Conservation (phyloP, 345 rosid species). For the Citropsis articulata region DNA sequence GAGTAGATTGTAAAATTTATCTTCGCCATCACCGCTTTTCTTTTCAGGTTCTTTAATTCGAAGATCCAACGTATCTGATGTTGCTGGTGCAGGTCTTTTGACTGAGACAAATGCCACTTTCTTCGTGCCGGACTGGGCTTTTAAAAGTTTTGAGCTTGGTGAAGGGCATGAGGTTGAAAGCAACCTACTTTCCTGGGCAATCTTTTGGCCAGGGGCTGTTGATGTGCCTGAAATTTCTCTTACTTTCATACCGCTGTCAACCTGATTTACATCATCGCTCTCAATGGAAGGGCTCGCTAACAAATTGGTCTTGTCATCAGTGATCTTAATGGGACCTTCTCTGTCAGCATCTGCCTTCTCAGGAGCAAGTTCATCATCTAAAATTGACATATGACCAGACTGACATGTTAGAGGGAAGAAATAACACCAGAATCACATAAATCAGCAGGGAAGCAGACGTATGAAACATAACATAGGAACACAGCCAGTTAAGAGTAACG, state of each 20-base stretch:
- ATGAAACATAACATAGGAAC: neutral
- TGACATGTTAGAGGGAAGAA: neutral
- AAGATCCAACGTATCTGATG: conserved; percentile 19
- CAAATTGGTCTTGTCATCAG: conserved; percentile 7
- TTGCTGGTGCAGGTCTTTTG: conserved; percentile 42
- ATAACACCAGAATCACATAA: neutral
- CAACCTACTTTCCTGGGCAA: conserved; percentile 8
- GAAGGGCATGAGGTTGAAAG: conserved; percentile 15
- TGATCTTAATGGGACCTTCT: conserved; percentile 19
- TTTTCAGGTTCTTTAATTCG: conserved; percentile 17
- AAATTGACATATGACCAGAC: neutral
- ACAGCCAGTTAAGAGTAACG: neutral
- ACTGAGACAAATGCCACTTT: conserved; percentile 68
- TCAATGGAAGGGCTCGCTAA: conserved; percentile 8
- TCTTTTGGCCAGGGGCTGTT: conserved; percentile 5
- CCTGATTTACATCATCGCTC: conserved; percentile 2
- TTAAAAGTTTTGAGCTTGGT: conserved; percentile 5
- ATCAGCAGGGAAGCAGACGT: neutral
- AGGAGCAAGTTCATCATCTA: conserved; percentile 26
- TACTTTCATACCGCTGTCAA: conserved; percentile 19
- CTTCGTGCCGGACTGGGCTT: conserved; percentile 20
- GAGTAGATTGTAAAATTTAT: conserved; percentile 48
- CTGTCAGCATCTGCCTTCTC: conserved; percentile 20
- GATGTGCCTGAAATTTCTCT: conserved; percentile 14
- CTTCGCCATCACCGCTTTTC: conserved; percentile 24